Conservation (phyloP, 768 basidiomycete species). For the Termitomyces sp. region DNA sequence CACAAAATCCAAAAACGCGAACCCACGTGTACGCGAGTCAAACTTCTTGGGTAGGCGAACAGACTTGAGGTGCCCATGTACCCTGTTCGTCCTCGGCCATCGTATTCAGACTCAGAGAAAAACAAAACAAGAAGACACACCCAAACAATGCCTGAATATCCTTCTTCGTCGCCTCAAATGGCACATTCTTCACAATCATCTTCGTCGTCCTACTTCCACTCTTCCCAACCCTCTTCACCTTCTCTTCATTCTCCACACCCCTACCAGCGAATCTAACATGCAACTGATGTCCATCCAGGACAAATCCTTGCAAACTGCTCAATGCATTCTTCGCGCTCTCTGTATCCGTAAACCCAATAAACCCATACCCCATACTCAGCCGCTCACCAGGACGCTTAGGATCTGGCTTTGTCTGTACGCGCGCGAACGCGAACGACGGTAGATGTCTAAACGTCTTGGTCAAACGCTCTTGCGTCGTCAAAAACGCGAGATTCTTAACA, state of each 20-base stretch:
- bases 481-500: constrained; percentile 93
- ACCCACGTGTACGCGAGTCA: constrained; percentile 84
- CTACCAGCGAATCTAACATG: constrained; percentile 85
- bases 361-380: constrained; percentile 95
- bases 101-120: background rate
- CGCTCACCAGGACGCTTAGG: constrained; percentile 60
- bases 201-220: constrained; percentile 74
- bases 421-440: constrained; percentile 79
- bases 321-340: constrained; percentile 72
- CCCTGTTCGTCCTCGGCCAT: constrained; percentile 34
- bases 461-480: constrained; percentile 76
- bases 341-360: constrained; percentile 79
- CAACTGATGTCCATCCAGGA: constrained; percentile 82
- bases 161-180: constrained; percentile 93
- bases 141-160: constrained; percentile 87
- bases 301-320: constrained; percentile 73
- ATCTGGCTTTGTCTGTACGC: constrained; percentile 88
- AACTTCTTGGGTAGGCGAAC: constrained; percentile 91
- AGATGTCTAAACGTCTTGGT: constrained; percentile 64
- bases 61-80: constrained; percentile 91
- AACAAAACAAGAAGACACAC: constrained; percentile 44
- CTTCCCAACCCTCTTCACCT: constrained; percentile 24
- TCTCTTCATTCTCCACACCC: constrained; percentile 48
- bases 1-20: constrained; percentile 94
- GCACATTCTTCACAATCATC: constrained; percentile 97